Evolutionary conservation across 2,329 filamentous ascomycete species (phyloP), one percentile per base, ranked within the genome.

Genomic region (Sporothrix brasiliensis): DNA sequence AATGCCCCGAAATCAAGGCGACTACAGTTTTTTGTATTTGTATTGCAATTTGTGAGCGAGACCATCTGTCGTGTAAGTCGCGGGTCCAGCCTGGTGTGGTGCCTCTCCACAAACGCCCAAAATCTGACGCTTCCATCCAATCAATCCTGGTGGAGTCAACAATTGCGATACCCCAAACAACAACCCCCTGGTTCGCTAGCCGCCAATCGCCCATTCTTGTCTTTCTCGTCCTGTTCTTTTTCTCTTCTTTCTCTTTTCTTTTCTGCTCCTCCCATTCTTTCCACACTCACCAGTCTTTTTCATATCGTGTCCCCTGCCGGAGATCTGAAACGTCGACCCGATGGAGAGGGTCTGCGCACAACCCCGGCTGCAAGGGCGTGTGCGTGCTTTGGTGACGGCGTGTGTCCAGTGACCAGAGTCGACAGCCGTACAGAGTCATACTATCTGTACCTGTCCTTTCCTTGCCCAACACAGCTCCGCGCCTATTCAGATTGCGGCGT

Each of bases 251-350:
- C 49, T 67, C 65, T 21, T 30, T 30, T 10, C 34, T 27, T 9
- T 67, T 9, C 30, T 30, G n/a, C 2, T 13, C 58, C n/a, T 30
- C 21, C 60, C 16, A 7, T 21, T 4, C 21, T 41, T 21, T 47
- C 56, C 21, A 30, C 44, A 13, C 34, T 24, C 30, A 4, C 30
- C 49, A 41, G n/a, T 27, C 44, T 34, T 41, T n/a, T 69, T 53
- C 41, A 13, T 21, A 6, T 56, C n/a, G 30, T 24, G 27, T 27
- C 49, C 56, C 60, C 68, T 56, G 50, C 60, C 41, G 52, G 44
- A 53, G 63, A 70, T 70, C 69, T 70, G 69, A 70, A 70, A 70
- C 69, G 69, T 11, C 63, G 63, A 63, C 69, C 69, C 69, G 63
- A 68, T 67, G 52, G 47, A 61, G 52, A 67, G 69, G 69, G 67